Evolutionary conservation across 1,284 basidiomycete genomes (phyloP).

Genomic region (Mrakiaceae sp.): DNA sequence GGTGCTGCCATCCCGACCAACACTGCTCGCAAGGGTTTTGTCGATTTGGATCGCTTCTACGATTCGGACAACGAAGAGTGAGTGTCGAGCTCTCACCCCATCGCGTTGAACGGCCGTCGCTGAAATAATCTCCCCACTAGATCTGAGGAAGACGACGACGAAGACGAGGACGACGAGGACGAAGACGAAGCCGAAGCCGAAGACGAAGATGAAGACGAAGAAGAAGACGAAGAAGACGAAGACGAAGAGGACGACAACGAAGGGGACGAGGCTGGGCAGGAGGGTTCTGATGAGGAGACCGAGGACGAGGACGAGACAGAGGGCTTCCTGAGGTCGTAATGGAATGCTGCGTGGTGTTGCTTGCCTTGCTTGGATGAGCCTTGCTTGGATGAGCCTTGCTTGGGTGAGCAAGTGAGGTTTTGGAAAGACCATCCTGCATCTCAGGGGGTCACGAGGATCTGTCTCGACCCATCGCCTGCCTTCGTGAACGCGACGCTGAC

Average conservation of each 20-base stretch:
- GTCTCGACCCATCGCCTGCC: too few species aligned
- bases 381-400: too few species aligned
- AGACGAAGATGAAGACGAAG: constrained; percentile 13
- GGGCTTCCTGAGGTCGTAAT: not conserved
- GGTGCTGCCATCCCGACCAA: constrained; percentile 11
- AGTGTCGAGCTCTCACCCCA: not conserved
- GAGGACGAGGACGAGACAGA: not conserved
- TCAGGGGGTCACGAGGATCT: too few species aligned
- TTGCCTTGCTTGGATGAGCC: too few species aligned
- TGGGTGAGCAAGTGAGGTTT: too few species aligned
- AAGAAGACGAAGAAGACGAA: constrained; percentile 13
- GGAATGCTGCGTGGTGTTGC: not conserved
- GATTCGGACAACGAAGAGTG: constrained; percentile 19
- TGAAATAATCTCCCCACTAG: not conserved
- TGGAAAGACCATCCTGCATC: too few species aligned
- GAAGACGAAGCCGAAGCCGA: constrained; percentile 26
- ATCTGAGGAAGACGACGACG: not conserved
- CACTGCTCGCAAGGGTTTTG: constrained; percentile 22
- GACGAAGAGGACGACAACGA: constrained; percentile 3
- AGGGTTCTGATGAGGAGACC: constrained; percentile 22
- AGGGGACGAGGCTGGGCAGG: constrained; percentile 26
- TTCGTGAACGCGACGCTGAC: too few species aligned
- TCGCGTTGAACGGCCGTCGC: not conserved
- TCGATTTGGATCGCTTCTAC: constrained; percentile 35
- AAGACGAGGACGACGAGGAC: constrained; percentile 25